phyloP scores from a whole-genome alignment of 257 asterid genomes.

The Lantana camara region DNA sequence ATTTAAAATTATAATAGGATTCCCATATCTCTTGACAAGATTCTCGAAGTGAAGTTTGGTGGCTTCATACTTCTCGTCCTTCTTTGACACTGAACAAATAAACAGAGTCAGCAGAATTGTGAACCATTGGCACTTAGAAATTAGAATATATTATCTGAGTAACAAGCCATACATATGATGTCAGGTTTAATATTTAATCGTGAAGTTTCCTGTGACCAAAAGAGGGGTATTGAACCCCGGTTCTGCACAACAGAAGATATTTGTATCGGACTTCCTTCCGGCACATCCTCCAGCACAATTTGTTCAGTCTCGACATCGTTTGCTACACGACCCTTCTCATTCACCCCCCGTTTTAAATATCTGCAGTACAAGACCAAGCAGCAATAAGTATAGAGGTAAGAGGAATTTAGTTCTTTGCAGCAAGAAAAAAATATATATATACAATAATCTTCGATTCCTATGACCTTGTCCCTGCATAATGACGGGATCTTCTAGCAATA shows the following conservation, averaged over 20 bases:
- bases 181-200: constrained; percentile 82
- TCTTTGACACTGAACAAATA: constrained; percentile 65
- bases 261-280: constrained; percentile 52
- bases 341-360: constrained; percentile 88
- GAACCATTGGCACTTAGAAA: constrained; percentile 12
- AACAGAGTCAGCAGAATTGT: constrained; percentile 27
- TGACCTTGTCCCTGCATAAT: constrained; percentile 98
- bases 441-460: constrained; percentile 8
- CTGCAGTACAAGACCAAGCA: constrained; percentile 41
- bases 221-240: constrained; percentile 96
- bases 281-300: constrained; percentile 72
- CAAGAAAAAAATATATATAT: constrained; percentile 17
- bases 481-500: constrained; percentile 94
- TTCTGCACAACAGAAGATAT: constrained; percentile 88
- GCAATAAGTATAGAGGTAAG: constrained; percentile 5
- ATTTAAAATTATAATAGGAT: constrained; percentile 87
- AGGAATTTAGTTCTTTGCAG: constrained; percentile 7
- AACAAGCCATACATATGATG: constrained; percentile 65
- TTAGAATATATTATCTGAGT: constrained; percentile 16
- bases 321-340: constrained; percentile 94
- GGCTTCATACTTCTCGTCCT: constrained; percentile 76
- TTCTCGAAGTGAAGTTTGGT: constrained; percentile 92
- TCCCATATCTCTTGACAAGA: constrained; percentile 87
- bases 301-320: constrained; percentile 99
- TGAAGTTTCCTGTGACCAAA: constrained; percentile 97